Evolutionary conservation across 139 green algal species (phyloP), one percentile per base, ranked within the genome.

Genomic region (Chlorella vulgaris): DNA sequence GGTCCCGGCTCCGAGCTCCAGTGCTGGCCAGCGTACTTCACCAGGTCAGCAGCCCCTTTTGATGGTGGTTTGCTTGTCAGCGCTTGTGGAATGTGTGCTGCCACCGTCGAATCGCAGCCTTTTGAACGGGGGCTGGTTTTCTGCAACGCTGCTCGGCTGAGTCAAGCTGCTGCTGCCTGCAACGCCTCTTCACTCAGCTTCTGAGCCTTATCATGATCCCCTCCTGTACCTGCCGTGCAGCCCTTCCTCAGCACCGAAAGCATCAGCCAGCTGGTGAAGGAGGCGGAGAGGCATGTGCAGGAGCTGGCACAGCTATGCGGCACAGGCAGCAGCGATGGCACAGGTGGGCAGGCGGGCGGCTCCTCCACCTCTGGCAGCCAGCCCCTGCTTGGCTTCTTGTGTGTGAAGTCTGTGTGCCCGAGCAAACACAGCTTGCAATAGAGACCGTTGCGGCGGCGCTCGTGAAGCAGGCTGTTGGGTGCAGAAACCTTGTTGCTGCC

Each of bases 171-270:
- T n/a, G n/a, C n/a, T 58, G 47, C 47, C 15, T 58, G 47, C 47
- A 58, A 58, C 47, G 47, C 47, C 47, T 24, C 61, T 7, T 38
- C 8, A 18, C 5, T 3, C 33, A 26, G 18, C 62, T 24, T 5
- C 62, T 7, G 2, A 7, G 18, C 38, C 40, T 69, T 21, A 31
- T 42, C 33, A 28, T 33, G 24, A 26, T 35, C 29, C 4, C 42
- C 42, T 0, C 38, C 61, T n/a, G 6, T 18, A 0, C 69, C 69
- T 26, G 21, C 36, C 71, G 21, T 33, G 63, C 93, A 95, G 88
- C 91, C 92, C 28, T 96, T 95, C 77, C 89, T 88, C 29, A 90
- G 84, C 38, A 96, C 91, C 38, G 88, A 86, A 33, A 76, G 88
- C 36, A 94, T 96, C 85, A 89, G 77, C 66, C 74, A 80, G 19